Conservation (phyloP, 2,329 filamentous ascomycete species). For the Fusarium sulawesiense region DNA sequence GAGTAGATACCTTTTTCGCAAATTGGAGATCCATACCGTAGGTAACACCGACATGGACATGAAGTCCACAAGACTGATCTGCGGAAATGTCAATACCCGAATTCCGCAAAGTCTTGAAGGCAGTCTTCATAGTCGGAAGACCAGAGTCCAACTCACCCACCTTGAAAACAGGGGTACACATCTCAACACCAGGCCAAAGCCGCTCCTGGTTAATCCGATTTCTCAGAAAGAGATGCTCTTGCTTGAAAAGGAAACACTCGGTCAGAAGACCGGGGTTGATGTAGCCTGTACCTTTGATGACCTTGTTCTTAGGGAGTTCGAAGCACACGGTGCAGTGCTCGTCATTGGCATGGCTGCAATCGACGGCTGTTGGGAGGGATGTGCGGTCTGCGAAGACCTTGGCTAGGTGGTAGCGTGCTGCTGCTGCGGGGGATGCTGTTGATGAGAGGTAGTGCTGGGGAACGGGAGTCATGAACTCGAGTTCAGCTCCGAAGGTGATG, state of each 20-base stretch:
- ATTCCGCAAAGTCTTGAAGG: conserved; percentile 23
- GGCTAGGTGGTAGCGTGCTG: conserved; percentile 12
- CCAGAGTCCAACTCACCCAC: conserved; percentile 31
- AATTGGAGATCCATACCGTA: conserved; percentile 38
- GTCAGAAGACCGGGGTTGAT: background rate
- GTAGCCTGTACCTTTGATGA: background rate
- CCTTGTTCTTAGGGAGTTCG: background rate
- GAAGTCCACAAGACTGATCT: conserved; percentile 42
- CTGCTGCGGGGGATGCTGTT: background rate
- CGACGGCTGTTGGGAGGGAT: background rate
- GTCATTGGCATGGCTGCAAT: background rate
- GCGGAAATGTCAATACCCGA: conserved; percentile 12
- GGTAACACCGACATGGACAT: conserved; percentile 43
- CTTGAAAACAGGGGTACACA: conserved; percentile 35
- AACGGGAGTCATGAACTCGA: conserved; percentile 38
- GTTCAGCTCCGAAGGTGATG: conserved; percentile 40
- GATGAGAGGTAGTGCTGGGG: background rate
- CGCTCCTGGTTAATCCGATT: background rate
- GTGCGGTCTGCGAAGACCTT: background rate
- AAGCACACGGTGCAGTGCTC: conserved; percentile 4
- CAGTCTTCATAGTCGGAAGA: conserved; percentile 5
- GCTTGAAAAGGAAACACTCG: conserved; percentile 30
- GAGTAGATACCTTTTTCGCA: conserved; percentile 41
- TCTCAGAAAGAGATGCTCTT: background rate
- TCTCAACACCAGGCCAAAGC: conserved; percentile 33